A percentile compares a stretch with the other conserved stretches of the same genome.
Evolutionary conservation across 768 basidiomycete genomes (phyloP).

Genomic region (Lyophyllum atratum): DNA sequence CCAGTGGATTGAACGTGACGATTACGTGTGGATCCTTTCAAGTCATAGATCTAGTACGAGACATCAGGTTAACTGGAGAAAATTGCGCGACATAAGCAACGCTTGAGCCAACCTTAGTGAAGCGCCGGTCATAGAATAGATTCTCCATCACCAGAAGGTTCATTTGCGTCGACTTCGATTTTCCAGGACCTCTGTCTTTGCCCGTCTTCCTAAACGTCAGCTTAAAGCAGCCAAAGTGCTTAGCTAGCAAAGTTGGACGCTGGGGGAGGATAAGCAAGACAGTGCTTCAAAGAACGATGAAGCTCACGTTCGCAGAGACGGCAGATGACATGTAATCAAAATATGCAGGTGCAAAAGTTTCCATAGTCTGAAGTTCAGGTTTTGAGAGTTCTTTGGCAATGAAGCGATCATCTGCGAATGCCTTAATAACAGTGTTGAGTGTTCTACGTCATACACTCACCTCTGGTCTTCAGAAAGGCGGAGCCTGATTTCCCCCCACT

Average conservation of each 20-base stretch:
- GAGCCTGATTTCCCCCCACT: slow-evolving; percentile 97
- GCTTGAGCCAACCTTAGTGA: slow-evolving; percentile 67
- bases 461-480: slow-evolving; percentile 93
- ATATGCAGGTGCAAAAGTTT: slow-evolving; percentile 95
- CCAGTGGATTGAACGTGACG: slow-evolving; percentile 91
- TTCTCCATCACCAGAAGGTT: slow-evolving; percentile 99
- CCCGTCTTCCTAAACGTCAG: slow-evolving; percentile 84
- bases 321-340: slow-evolving; percentile 99
- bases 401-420: slow-evolving; percentile 85
- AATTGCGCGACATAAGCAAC: background rate
- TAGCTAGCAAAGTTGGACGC: slow-evolving; percentile 94
- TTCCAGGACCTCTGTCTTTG: slow-evolving; percentile 64
- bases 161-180: slow-evolving; percentile 85
- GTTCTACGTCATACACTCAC: slow-evolving; percentile 38
- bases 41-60: slow-evolving; percentile 79
- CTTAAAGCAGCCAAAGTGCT: slow-evolving; percentile 97
- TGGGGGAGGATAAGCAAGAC: slow-evolving; percentile 30
- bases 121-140: slow-evolving; percentile 89
- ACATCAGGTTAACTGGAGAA: background rate
- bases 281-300: slow-evolving; percentile 3
- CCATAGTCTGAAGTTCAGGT: slow-evolving; percentile 91
- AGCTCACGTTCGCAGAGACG: slow-evolving; percentile 75
- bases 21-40: slow-evolving; percentile 95
- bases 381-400: slow-evolving; percentile 96
- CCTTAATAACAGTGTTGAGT: background rate